phyloP scores from a whole-genome alignment of 805 yeast genomes.

The Nakazawaea sp. region DNA sequence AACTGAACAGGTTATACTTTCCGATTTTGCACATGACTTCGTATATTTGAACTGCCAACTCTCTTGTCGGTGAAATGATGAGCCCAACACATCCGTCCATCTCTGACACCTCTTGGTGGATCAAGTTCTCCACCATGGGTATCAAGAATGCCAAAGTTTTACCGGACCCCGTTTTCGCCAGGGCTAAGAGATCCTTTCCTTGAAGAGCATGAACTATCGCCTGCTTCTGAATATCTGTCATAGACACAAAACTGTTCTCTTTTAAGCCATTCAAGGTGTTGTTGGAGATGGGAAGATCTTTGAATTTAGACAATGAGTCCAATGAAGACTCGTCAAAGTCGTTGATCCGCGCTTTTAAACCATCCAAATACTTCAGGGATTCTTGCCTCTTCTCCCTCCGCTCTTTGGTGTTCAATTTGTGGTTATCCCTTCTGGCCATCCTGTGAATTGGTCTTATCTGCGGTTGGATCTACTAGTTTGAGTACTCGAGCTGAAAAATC shows the following conservation, averaged over 20 bases:
- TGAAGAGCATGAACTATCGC: constrained; percentile 72
- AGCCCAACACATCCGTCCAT: constrained; percentile 86
- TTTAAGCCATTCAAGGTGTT: constrained; percentile 65
- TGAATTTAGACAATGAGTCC: constrained; percentile 42
- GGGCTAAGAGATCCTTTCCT: constrained; percentile 76
- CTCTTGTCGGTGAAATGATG: constrained; percentile 88
- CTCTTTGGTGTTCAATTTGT: constrained; percentile 22
- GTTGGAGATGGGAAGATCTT: constrained; percentile 69
- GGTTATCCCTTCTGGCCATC: not conserved
- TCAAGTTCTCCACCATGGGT: constrained; percentile 69
- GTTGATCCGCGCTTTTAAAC: constrained; percentile 43
- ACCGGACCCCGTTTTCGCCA: constrained; percentile 89
- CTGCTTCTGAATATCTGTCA: constrained; percentile 83
- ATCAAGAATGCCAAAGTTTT: constrained; percentile 82
- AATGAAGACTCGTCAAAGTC: constrained; percentile 42
- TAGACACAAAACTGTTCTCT: constrained; percentile 66
- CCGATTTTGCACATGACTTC: constrained; percentile 85
- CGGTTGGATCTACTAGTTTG: too few relatives aligned
- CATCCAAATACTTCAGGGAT: constrained; percentile 29
- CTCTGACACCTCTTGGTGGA: constrained; percentile 69
- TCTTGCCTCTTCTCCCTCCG: constrained; percentile 18
- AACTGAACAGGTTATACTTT: constrained; percentile 64
- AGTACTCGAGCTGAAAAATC: too few relatives aligned
- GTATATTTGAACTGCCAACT: constrained; percentile 83
- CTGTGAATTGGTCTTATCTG: too few relatives aligned